Evolutionary conservation across 805 yeast species (phyloP).

Genomic region (Suhomyces tanzawaensis): DNA sequence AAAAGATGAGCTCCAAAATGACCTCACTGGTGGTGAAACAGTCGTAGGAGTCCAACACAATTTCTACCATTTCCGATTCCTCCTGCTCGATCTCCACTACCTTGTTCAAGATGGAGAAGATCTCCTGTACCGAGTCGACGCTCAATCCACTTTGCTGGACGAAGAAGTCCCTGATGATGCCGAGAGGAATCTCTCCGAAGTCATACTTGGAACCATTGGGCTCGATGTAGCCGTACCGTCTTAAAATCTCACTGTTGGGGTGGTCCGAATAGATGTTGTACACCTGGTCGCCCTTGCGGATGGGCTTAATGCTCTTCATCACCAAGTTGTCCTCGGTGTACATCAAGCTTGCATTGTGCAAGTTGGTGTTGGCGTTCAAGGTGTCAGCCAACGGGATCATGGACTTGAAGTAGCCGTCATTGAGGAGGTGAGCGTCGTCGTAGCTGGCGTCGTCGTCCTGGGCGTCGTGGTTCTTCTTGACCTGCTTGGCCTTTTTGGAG

Average conservation of each 20-base stretch:
- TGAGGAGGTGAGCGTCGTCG: conserved; percentile 8
- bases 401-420: conserved; percentile 56
- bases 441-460: conserved; percentile 8
- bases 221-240: conserved; percentile 92
- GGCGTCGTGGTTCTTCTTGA: conserved; percentile 17
- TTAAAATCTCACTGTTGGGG: conserved; percentile 84
- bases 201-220: conserved; percentile 67
- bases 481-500: background rate
- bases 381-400: conserved; percentile 95
- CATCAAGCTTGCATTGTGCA: conserved; percentile 70
- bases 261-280: conserved; percentile 88
- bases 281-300: conserved; percentile 67
- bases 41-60: conserved; percentile 58
- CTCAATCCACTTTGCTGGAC: conserved; percentile 17
- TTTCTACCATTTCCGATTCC: conserved; percentile 41
- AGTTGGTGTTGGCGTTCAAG: conserved; percentile 77
- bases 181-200: conserved; percentile 69
- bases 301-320: conserved; percentile 69
- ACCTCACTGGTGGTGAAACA: conserved; percentile 57
- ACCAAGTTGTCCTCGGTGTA: conserved; percentile 50
- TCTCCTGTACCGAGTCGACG: conserved; percentile 29
- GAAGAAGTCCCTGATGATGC: conserved; percentile 39
- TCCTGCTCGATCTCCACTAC: conserved; percentile 27
- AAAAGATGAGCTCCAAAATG: conserved; percentile 53
- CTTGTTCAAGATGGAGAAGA: conserved; percentile 28